These are phyloP conservation scores for Bruguiera hainesii DNA, from an alignment of 441 rosid species.

Conservation along the genomic window DNA sequence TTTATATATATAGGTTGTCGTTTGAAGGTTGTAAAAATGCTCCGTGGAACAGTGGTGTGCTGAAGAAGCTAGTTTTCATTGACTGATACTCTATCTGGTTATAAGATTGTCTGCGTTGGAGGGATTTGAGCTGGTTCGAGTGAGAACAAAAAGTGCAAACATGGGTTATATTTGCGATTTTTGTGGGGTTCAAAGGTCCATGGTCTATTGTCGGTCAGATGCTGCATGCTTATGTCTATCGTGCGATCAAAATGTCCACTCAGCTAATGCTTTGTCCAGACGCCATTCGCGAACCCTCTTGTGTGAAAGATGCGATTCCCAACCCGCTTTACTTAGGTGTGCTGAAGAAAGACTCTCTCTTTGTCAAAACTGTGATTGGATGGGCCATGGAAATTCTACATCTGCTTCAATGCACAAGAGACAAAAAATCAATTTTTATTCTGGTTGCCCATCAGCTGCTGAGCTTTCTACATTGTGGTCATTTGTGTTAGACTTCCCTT, in stretches of 20 bases:
- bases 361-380: slow-evolving; percentile 98
- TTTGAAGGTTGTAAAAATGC: slow-evolving; percentile 25
- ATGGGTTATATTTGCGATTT: slow-evolving; percentile 96
- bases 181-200: slow-evolving; percentile 85
- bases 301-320: slow-evolving; percentile 86
- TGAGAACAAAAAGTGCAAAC: slow-evolving; percentile 16
- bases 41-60: neutral
- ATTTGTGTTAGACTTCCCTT: slow-evolving; percentile 51
- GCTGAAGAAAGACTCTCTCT: slow-evolving; percentile 70
- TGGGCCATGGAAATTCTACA: slow-evolving; percentile 57
- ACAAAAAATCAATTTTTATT: slow-evolving; percentile 71
- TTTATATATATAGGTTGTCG: neutral
- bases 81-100: slow-evolving; percentile 19
- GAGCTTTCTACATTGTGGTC: slow-evolving; percentile 94
- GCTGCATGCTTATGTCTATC: slow-evolving; percentile 91
- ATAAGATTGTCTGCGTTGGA: slow-evolving; percentile 11
- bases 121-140: slow-evolving; percentile 12
- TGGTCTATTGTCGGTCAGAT: slow-evolving; percentile 92
- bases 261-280: slow-evolving; percentile 90
- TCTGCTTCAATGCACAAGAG: slow-evolving; percentile 56
- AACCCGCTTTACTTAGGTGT: slow-evolving; percentile 82
- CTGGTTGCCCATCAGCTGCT: slow-evolving; percentile 89
- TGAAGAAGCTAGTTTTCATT: slow-evolving; percentile 15
- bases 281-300: slow-evolving; percentile 85
- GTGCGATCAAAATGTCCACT: slow-evolving; percentile 89